Evolutionary conservation across 2,329 filamentous ascomycete species (phyloP), one percentile per base, ranked within the genome.

Genomic region (Aspergillus sp.): DNA sequence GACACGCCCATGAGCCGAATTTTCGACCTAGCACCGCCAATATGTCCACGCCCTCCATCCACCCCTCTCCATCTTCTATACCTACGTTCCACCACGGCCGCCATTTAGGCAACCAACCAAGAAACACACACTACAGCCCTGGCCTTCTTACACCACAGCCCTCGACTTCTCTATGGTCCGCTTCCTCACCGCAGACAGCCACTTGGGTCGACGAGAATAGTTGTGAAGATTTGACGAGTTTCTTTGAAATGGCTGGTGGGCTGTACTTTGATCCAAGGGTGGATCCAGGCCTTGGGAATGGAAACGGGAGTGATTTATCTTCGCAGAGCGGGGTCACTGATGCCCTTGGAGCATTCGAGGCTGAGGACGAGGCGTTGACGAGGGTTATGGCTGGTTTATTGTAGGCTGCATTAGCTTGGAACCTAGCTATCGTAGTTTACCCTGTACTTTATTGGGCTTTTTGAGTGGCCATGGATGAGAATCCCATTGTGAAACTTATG

Each of bases 171-270:
- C 3, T 63, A 2, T 68, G 64, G 67, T 51, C 64, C 24, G 37
- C 61, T 8, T 65, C 67, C 4, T 61, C 64, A 7, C 54, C 56
- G 3, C 24, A 40, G 27, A 57, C 56, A 9, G 20, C 55, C 1
- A 42, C 22, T 3, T 59, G 59, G 6, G 30, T 51, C 1, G 61
- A 66, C 22, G 54, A 64, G 0, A 69, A 70, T 27, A 64, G 60
- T 22, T 74, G 75, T 37, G 72, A 83, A 57, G 84, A 87, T 63
- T 67, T 87, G 44, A 86, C 83, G 5, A 85, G 77, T 59, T 73
- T 86, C 59, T 87, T 87, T 59, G 84, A 86, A 64, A 81, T 84
- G 53, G 84, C 83, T 0, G 84, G 84, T 0, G 81, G 79, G 0
- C 52, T 74, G 3, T 73, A 73, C 17, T 70, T 72, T 40, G 69